These are phyloP conservation scores for Cinnamomum chago DNA, from an alignment of 164 flowering plant genomes.

Conservation along the genomic window DNA sequence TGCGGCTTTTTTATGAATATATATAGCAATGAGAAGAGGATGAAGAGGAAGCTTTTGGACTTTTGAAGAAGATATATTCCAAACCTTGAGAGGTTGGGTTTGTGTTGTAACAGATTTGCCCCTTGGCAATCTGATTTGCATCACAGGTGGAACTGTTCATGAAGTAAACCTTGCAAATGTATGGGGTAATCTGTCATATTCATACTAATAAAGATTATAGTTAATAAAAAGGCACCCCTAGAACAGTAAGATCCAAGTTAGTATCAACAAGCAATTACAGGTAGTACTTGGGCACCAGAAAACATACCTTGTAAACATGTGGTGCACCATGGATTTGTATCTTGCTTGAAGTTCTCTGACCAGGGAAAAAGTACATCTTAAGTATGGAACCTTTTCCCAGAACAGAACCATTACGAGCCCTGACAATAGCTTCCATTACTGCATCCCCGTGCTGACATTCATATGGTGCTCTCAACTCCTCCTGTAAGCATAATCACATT, in stretches of 20 bases:
- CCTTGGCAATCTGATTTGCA: no score
- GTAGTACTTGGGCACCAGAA: background rate
- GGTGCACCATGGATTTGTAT: slow-evolving; percentile 93
- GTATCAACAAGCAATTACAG: background rate
- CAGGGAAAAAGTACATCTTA: slow-evolving; percentile 96
- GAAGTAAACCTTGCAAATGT: no score
- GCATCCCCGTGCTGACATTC: slow-evolving; percentile 94
- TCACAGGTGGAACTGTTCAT: no score
- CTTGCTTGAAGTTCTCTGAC: slow-evolving; percentile 85
- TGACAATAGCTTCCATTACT: slow-evolving; percentile 86
- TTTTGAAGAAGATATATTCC: no score
- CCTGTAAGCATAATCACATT: slow-evolving; percentile 40
- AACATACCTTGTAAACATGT: slow-evolving; percentile 75
- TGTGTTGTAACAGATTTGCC: no score
- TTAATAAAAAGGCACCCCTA: background rate
- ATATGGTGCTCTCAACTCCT: slow-evolving; percentile 71
- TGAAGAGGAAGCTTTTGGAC: no score
- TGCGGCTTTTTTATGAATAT: no score
- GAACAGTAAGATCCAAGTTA: background rate
- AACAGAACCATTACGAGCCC: slow-evolving; percentile 86
- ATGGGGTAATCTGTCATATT: no score
- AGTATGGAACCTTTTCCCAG: slow-evolving; percentile 88
- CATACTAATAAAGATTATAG: no score
- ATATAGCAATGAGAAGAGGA: no score
- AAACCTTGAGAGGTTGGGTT: no score